These are phyloP conservation scores for Rhipidocladum racemiflorum DNA, from an alignment of 176 grass and related monocot species.

Conservation along the genomic window DNA sequence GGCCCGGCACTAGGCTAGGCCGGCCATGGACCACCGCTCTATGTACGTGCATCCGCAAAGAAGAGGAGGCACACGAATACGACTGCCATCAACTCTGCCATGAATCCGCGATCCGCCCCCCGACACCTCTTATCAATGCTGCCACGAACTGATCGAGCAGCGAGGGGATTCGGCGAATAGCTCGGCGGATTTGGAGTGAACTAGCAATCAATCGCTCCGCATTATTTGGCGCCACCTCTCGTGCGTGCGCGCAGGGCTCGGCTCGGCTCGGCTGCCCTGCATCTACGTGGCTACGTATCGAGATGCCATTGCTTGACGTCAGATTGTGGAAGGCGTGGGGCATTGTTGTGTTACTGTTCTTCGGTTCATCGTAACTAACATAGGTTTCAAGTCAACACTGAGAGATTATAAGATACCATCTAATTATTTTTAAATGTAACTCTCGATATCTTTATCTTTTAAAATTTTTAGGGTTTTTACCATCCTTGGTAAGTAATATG, in stretches of 20 bases:
- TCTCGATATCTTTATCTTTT: too few species aligned
- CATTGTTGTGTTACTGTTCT: background rate
- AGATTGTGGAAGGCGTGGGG: background rate
- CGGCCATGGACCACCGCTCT: background rate
- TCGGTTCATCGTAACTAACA: background rate
- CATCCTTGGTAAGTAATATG: too few species aligned
- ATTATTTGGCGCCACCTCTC: background rate
- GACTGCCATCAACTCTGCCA: constrained; percentile 7
- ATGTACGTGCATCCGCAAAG: background rate
- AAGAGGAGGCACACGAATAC: constrained; percentile 20
- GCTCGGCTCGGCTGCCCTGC: background rate
- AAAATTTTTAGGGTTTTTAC: too few species aligned
- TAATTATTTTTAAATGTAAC: too few species aligned
- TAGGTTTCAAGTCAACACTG: background rate
- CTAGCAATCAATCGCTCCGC: background rate
- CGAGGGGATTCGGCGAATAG: constrained; percentile 19
- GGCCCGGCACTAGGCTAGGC: background rate
- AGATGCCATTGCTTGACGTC: background rate
- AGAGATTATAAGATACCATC: too few species aligned
- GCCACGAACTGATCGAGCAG: constrained; percentile 1
- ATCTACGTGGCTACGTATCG: background rate
- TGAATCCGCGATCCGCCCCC: background rate
- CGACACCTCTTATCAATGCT: constrained; percentile 33
- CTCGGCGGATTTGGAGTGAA: background rate
- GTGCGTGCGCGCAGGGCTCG: background rate